These are phyloP conservation scores for Micromonas pusilla DNA, from an alignment of 139 green algal species.

Conservation along the genomic window DNA sequence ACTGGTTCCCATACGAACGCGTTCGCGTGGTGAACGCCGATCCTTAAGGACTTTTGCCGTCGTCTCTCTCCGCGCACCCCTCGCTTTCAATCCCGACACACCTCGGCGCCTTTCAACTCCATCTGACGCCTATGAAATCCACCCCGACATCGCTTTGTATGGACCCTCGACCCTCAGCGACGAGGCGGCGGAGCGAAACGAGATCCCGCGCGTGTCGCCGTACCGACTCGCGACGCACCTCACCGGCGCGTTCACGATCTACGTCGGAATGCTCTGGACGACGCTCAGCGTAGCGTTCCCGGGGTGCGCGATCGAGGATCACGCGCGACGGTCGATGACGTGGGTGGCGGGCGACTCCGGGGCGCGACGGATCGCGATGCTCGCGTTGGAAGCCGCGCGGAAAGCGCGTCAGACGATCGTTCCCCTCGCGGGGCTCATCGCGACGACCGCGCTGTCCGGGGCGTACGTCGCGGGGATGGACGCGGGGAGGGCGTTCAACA, in stretches of 20 bases:
- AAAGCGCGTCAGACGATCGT: constrained; percentile 20
- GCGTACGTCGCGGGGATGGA: constrained; percentile 69
- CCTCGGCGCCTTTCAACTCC: too few relatives aligned
- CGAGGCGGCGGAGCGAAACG: constrained; percentile 47
- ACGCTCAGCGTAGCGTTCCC: constrained; percentile 64
- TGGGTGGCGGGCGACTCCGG: constrained; percentile 9
- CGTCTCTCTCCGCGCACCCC: too few relatives aligned
- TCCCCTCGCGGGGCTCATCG: constrained; percentile 75
- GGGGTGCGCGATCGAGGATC: too few relatives aligned
- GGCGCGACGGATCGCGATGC: not conserved
- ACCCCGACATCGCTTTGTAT: too few relatives aligned
- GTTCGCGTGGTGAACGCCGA: too few relatives aligned
- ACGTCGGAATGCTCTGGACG: constrained; percentile 84
- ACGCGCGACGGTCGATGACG: too few relatives aligned
- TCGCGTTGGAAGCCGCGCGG: constrained; percentile 41
- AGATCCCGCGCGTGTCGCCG: constrained; percentile 78
- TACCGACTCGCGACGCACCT: constrained; percentile 95
- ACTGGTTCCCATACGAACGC: too few relatives aligned
- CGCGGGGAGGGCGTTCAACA: constrained; percentile 87
- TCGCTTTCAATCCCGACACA: too few relatives aligned
- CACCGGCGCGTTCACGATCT: constrained; percentile 90
- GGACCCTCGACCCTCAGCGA: constrained; percentile 27
- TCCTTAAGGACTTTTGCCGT: too few relatives aligned
- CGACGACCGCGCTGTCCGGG: constrained; percentile 79
- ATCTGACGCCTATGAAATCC: too few relatives aligned